Evolutionary conservation across 1,139 yeast species (phyloP).

Genomic region (Spathaspora sp.): DNA sequence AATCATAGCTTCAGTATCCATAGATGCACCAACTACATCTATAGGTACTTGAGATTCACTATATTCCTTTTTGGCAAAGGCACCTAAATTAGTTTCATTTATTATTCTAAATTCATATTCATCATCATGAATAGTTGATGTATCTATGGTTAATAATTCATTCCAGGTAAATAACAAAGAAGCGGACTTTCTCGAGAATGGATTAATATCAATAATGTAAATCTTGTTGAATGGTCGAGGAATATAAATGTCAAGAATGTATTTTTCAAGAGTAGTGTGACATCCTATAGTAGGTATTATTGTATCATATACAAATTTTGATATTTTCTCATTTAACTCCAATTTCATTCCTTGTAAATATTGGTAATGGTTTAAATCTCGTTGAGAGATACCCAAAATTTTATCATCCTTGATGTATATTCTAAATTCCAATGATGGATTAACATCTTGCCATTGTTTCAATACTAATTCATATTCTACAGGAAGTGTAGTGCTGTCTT

Average conservation of each 20-base stretch:
- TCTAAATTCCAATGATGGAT: conserved; percentile 89
- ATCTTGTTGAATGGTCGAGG: conserved; percentile 71
- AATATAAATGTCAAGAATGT: conserved; percentile 74
- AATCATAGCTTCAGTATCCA: conserved; percentile 61
- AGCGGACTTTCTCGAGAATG: conserved; percentile 77
- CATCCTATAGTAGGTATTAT: conserved; percentile 48
- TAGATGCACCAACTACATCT: conserved; percentile 83
- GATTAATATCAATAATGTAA: conserved; percentile 79
- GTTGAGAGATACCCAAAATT: conserved; percentile 74
- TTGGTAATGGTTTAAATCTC: conserved; percentile 81
- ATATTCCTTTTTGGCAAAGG: conserved; percentile 79
- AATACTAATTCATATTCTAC: conserved; percentile 62
- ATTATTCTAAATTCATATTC: conserved; percentile 57
- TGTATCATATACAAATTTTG: conserved; percentile 50
- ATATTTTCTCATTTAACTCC: conserved; percentile 48
- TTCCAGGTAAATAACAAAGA: conserved; percentile 81
- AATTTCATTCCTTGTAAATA: conserved; percentile 53
- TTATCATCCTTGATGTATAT: conserved; percentile 66
- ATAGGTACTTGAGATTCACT: conserved; percentile 89
- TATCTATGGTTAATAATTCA: conserved; percentile 47
- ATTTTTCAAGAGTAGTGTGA: conserved; percentile 23
- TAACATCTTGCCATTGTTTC: conserved; percentile 75
- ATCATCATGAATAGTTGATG: conserved; percentile 19
- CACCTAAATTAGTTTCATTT: conserved; percentile 61
- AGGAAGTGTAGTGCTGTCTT: not conserved